Percentiles rank a stretch among this genome's conserved stretches.
Evolutionary conservation across 441 rosid genomes (phyloP).

Genomic region (Gossypium schwendimanii): DNA sequence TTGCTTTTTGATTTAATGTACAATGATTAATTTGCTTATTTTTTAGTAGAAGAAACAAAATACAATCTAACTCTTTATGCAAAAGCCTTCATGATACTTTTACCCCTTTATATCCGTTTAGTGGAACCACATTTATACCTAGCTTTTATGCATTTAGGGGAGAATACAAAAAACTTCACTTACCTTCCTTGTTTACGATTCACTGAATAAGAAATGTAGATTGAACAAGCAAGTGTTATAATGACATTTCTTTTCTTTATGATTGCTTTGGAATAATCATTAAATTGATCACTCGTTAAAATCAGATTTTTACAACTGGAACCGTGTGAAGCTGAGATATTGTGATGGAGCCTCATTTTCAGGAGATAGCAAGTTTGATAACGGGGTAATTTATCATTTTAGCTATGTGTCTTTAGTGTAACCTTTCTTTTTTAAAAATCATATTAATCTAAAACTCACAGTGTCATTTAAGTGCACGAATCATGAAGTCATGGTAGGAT

Average conservation of each 20-base stretch:
- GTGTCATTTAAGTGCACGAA: not conserved
- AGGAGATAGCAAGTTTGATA: conserved; percentile 42
- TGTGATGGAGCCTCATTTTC: conserved; percentile 76
- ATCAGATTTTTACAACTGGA: conserved; percentile 74
- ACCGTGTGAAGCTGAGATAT: conserved; percentile 61
- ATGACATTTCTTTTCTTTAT: not conserved
- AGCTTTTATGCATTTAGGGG: not conserved
- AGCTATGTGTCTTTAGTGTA: not conserved
- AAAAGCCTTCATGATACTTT: too few species aligned
- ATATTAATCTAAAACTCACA: not conserved
- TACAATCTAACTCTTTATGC: too few species aligned
- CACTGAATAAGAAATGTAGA: too few species aligned
- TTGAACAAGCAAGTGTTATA: not conserved
- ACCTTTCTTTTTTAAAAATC: not conserved
- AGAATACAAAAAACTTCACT: not conserved
- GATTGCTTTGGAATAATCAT: not conserved
- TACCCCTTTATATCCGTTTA: too few species aligned
- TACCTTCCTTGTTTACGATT: not conserved
- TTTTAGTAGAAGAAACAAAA: too few species aligned
- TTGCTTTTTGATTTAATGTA: too few species aligned
- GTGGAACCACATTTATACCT: not conserved
- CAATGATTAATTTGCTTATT: too few species aligned
- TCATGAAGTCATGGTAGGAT: not conserved
- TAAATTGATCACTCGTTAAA: not conserved
- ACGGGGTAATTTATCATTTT: conserved; percentile 48